Evolutionary conservation across 1,284 basidiomycete species (phyloP).

Genomic region (Rhizoctonia solani): DNA sequence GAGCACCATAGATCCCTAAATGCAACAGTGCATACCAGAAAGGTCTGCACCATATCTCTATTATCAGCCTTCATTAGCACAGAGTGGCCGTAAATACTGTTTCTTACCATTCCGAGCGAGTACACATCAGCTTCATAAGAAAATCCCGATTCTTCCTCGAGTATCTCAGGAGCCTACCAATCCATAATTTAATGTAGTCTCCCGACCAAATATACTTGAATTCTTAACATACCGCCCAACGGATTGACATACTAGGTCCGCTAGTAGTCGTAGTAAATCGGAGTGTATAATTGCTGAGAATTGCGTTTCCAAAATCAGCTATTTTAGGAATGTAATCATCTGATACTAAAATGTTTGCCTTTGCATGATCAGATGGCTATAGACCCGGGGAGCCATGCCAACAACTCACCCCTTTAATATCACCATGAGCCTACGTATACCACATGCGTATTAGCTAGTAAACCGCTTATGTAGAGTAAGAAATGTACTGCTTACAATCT

Average conservation of each 20-base stretch:
- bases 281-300: slow-evolving; percentile 2
- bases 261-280: slow-evolving; percentile 4
- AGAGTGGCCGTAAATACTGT: neutral
- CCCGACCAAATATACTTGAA: neutral
- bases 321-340: neutral
- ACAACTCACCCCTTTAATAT: slow-evolving; percentile 10
- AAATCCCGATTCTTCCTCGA: neutral
- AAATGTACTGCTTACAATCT: too few relatives aligned
- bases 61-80: too few relatives aligned
- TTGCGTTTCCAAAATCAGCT: slow-evolving; percentile 10
- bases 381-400: neutral
- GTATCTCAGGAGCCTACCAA: slow-evolving; percentile 9
- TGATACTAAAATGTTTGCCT: slow-evolving; percentile 13
- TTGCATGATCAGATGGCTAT: neutral
- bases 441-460: neutral
- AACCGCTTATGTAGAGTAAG: neutral
- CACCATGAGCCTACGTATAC: slow-evolving; percentile 12
- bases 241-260: neutral
- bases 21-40: neutral
- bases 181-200: neutral
- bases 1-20: neutral
- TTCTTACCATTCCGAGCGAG: slow-evolving; percentile 25
- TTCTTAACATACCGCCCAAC: slow-evolving; percentile 3
- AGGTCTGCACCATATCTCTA: neutral
- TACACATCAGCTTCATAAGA: neutral